Evolutionary conservation across 176 grass and related monocot species (phyloP).

Genomic region (Bromus sterilis): DNA sequence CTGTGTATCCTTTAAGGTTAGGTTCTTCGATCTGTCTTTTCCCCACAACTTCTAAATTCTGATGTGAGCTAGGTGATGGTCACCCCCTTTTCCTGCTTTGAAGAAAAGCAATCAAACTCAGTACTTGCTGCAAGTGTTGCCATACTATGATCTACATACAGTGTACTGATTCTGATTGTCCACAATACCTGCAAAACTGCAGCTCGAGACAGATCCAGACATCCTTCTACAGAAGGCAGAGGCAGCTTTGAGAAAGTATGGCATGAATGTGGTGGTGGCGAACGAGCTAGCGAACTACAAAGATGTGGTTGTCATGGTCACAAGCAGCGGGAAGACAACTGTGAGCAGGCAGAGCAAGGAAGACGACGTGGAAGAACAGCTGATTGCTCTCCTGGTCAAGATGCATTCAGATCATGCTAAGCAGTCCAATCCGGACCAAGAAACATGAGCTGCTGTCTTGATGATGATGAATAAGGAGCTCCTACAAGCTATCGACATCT

Average conservation of each 20-base stretch:
- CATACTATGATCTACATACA: background rate
- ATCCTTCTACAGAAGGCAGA: slow-evolving; percentile 71
- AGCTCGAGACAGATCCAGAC: slow-evolving; percentile 79
- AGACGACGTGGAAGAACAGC: slow-evolving; percentile 44
- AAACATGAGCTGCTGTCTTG: background rate
- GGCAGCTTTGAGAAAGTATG: slow-evolving; percentile 56
- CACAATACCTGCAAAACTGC: slow-evolving; percentile 1
- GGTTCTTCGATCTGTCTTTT: background rate
- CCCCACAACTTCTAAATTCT: background rate
- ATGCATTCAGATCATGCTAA: slow-evolving; percentile 30
- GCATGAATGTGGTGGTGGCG: slow-evolving; percentile 68
- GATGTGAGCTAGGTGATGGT: background rate
- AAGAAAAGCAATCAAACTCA: background rate
- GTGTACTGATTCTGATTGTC: background rate
- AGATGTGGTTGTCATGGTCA: slow-evolving; percentile 41
- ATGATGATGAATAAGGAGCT: background rate
- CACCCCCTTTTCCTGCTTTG: background rate
- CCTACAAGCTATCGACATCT: background rate
- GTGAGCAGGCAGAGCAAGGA: slow-evolving; percentile 30
- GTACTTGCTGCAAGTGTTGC: background rate
- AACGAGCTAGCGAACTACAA: slow-evolving; percentile 62
- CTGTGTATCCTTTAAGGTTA: slow-evolving; percentile 93
- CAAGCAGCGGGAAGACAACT: slow-evolving; percentile 22
- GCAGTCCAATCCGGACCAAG: background rate
- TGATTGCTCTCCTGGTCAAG: slow-evolving; percentile 13